A percentile compares a stretch with the other conserved stretches of the same genome.
Evolutionary conservation across 768 basidiomycete species (phyloP).

Genomic region (Podaxis sp.): DNA sequence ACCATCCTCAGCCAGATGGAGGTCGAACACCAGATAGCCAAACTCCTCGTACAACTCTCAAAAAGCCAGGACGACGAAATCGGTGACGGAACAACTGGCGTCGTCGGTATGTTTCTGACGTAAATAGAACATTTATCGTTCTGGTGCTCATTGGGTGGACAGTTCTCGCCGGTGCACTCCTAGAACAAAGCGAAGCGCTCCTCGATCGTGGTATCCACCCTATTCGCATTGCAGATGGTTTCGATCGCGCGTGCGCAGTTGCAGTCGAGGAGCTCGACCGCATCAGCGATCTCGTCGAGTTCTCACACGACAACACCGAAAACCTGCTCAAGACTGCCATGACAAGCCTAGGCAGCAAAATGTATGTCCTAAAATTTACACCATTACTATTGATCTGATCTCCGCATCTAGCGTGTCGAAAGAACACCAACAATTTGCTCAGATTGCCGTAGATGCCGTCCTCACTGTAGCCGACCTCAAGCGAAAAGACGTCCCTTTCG

Average conservation of each 20-base stretch:
- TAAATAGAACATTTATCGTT: not conserved
- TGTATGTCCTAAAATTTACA: conserved; percentile 51
- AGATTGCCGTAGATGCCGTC: conserved; percentile 98
- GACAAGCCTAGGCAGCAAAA: conserved; percentile 97
- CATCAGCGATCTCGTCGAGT: conserved; percentile 89
- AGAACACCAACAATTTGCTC: conserved; percentile 91
- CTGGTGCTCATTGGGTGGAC: conserved; percentile 3
- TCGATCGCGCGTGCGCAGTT: conserved; percentile 89
- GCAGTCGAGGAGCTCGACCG: conserved; percentile 89
- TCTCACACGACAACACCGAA: conserved; percentile 75
- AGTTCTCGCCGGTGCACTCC: conserved; percentile 97
- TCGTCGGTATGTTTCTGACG: conserved; percentile 74
- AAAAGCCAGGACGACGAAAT: conserved; percentile 99
- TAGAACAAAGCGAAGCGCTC: conserved; percentile 93
- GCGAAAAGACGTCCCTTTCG: conserved; percentile 93
- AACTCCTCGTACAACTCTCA: conserved; percentile 92
- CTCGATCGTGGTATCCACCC: conserved; percentile 99
- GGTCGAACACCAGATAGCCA: conserved; percentile 98
- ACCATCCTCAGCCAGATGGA: conserved; percentile 99
- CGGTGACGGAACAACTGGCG: conserved; percentile 98
- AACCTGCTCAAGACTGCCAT: conserved; percentile 94
- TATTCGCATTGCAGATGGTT: conserved; percentile 98
- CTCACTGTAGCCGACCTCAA: conserved; percentile 93
- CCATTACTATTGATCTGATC: conserved; percentile 3
- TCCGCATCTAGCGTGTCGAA: conserved; percentile 79